phyloP scores from a whole-genome alignment of 345 rosid species.

The Murraya paniculata region DNA sequence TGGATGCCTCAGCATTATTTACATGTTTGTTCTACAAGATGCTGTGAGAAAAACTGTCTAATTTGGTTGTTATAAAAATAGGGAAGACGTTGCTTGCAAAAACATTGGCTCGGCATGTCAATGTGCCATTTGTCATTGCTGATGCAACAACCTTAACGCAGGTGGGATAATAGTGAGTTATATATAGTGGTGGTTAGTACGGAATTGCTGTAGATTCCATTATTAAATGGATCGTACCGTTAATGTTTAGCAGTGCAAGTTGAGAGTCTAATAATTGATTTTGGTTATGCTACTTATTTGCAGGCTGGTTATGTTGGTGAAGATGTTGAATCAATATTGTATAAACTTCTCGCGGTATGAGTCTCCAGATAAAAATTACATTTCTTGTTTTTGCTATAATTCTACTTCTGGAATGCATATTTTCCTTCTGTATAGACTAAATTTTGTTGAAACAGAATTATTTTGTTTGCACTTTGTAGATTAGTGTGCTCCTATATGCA shows the following conservation, averaged over 20 bases:
- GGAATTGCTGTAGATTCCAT: not conserved
- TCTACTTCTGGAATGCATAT: not conserved
- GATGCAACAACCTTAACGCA: constrained; percentile 85
- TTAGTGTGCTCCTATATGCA: not conserved
- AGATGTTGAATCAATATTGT: constrained; percentile 91
- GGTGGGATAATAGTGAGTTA: constrained; percentile 20
- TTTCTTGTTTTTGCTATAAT: not conserved
- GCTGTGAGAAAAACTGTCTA: constrained; percentile 6
- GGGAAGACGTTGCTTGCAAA: constrained; percentile 88
- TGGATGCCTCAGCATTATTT: not conserved
- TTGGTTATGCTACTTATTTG: constrained; percentile 14
- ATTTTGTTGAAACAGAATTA: not conserved
- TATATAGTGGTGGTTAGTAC: not conserved
- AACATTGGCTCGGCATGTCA: constrained; percentile 78
- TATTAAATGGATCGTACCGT: not conserved
- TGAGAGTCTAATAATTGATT: not conserved
- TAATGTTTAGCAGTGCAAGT: not conserved
- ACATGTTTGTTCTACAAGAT: constrained; percentile 1
- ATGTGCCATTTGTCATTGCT: constrained; percentile 84
- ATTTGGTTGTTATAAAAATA: constrained; percentile 30
- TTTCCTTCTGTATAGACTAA: not conserved
- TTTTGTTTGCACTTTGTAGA: not conserved
- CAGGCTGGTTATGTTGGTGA: constrained; percentile 99
- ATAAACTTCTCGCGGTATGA: constrained; percentile 74
- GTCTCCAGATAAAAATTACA: constrained; percentile 3